Evolutionary conservation across 1,284 basidiomycete species (phyloP).

Genomic region (Moesziomyces sp.): DNA sequence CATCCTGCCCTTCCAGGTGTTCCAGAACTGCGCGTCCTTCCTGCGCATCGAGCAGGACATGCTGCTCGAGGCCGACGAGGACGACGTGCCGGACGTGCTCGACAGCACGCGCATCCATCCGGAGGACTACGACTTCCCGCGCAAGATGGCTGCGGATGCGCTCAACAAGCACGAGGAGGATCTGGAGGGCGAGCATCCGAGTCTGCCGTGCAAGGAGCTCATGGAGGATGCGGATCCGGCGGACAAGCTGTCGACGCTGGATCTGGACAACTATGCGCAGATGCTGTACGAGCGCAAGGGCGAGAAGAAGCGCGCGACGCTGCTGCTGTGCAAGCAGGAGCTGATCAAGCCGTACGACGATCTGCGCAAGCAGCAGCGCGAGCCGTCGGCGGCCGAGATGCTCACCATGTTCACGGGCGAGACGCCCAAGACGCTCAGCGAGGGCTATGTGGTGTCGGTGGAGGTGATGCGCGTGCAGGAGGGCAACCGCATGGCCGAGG

Average conservation of each 20-base stretch:
- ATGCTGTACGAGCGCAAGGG: slow-evolving; percentile 75
- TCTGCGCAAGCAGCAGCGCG: slow-evolving; percentile 76
- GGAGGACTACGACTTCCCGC: slow-evolving; percentile 96
- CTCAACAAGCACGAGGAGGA: slow-evolving; percentile 76
- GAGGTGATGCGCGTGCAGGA: slow-evolving; percentile 74
- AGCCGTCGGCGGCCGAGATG: slow-evolving; percentile 81
- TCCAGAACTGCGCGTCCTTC: slow-evolving; percentile 77
- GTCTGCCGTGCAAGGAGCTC: slow-evolving; percentile 72
- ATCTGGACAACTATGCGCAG: slow-evolving; percentile 94
- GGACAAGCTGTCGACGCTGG: slow-evolving; percentile 87
- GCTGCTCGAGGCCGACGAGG: slow-evolving; percentile 73
- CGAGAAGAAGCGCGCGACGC: slow-evolving; percentile 72
- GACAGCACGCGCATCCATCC: slow-evolving; percentile 97
- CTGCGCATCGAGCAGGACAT: slow-evolving; percentile 73
- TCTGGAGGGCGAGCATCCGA: slow-evolving; percentile 62
- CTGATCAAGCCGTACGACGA: slow-evolving; percentile 88
- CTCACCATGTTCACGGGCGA: slow-evolving; percentile 96
- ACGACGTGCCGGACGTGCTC: slow-evolving; percentile 83
- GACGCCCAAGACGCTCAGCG: slow-evolving; percentile 80
- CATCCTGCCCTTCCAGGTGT: slow-evolving; percentile 58
- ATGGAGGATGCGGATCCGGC: slow-evolving; percentile 84
- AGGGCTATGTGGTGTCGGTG: slow-evolving; percentile 86
- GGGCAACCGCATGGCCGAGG: slow-evolving; percentile 36
- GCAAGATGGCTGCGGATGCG: slow-evolving; percentile 98
- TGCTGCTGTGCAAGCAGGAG: slow-evolving; percentile 81